Conservation (phyloP, 2,329 filamentous ascomycete species). For the Sporothrix brunneoviolacea region DNA sequence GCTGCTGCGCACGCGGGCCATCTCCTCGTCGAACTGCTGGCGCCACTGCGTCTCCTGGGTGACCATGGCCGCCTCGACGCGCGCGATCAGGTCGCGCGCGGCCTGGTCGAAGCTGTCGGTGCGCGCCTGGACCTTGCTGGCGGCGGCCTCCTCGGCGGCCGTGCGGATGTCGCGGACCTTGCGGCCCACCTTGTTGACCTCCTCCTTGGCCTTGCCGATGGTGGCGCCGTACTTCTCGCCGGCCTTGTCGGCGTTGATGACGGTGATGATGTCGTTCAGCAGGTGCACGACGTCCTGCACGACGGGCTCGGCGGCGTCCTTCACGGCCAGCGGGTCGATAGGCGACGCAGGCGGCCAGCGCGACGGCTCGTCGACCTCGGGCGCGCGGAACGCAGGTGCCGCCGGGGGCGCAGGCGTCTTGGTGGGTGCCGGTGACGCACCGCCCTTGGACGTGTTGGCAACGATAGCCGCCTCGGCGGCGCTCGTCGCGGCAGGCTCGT, state of each 20-base stretch:
- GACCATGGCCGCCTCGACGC: slow-evolving; percentile 78
- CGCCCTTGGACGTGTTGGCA: slow-evolving; percentile 17
- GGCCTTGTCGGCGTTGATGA: slow-evolving; percentile 81
- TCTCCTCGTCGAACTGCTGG: slow-evolving; percentile 80
- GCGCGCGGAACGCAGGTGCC: slow-evolving; percentile 39
- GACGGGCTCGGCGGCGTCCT: slow-evolving; percentile 73
- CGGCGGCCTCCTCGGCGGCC: slow-evolving; percentile 61
- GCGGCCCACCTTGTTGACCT: slow-evolving; percentile 68
- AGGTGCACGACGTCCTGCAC: slow-evolving; percentile 92
- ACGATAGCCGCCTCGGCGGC: slow-evolving; percentile 20
- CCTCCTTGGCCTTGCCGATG: slow-evolving; percentile 77
- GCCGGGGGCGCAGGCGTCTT: slow-evolving; percentile 15
- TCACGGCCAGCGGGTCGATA: slow-evolving; percentile 71
- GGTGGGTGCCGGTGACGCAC: slow-evolving; percentile 16
- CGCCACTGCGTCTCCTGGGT: slow-evolving; percentile 77
- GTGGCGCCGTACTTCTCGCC: slow-evolving; percentile 70
- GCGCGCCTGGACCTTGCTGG: slow-evolving; percentile 66
- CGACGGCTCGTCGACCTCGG: slow-evolving; percentile 61
- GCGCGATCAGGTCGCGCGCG: slow-evolving; percentile 77
- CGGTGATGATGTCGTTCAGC: slow-evolving; percentile 90
- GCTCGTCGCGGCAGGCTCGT: neutral
- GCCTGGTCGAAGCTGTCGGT: slow-evolving; percentile 75
- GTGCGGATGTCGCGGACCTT: slow-evolving; percentile 71
- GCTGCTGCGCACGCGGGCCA: slow-evolving; percentile 66
- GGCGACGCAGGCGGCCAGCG: slow-evolving; percentile 56